These are phyloP conservation scores for Whalleya microplaca DNA, from an alignment of 2,329 filamentous ascomycete species.

Conservation along the genomic window DNA sequence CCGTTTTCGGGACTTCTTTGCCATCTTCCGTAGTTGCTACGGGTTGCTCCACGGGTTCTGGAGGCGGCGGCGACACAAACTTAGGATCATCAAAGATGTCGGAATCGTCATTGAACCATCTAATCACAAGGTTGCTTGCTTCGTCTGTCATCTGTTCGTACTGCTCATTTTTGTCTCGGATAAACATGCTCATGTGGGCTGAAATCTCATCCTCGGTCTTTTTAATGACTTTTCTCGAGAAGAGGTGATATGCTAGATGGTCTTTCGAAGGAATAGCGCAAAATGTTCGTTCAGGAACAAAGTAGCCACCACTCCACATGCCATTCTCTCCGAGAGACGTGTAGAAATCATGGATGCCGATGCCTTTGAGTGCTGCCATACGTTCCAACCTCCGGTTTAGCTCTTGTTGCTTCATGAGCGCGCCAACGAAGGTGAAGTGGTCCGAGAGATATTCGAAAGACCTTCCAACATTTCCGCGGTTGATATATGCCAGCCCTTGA, in stretches of 20 bases:
- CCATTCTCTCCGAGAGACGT: slow-evolving; percentile 75
- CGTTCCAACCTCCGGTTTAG: slow-evolving; percentile 68
- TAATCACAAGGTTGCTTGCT: slow-evolving; percentile 59
- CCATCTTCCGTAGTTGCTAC: slow-evolving; percentile 39
- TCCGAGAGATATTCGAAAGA: slow-evolving; percentile 79
- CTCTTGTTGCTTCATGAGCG: slow-evolving; percentile 74
- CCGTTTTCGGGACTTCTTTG: slow-evolving; percentile 35
- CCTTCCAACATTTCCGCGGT: slow-evolving; percentile 62
- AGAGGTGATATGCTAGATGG: slow-evolving; percentile 45
- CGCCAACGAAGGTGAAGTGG: slow-evolving; percentile 85
- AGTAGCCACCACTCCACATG: slow-evolving; percentile 62
- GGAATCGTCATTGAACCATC: slow-evolving; percentile 58
- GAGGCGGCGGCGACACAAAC: slow-evolving; percentile 47
- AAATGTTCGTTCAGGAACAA: slow-evolving; percentile 74
- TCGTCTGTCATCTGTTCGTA: slow-evolving; percentile 67
- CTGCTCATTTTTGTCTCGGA: slow-evolving; percentile 61
- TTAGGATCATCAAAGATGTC: slow-evolving; percentile 51
- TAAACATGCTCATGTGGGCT: slow-evolving; percentile 72
- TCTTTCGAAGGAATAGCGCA: slow-evolving; percentile 68
- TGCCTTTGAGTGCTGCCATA: slow-evolving; percentile 61
- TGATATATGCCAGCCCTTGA: slow-evolving; percentile 60
- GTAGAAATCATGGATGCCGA: slow-evolving; percentile 78
- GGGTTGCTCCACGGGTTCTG: slow-evolving; percentile 41
- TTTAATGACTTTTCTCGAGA: slow-evolving; percentile 63
- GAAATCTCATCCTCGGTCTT: slow-evolving; percentile 70